Evolutionary conservation across 2,329 filamentous ascomycete genomes (phyloP).

Genomic region (Akanthomyces lecanii): DNA sequence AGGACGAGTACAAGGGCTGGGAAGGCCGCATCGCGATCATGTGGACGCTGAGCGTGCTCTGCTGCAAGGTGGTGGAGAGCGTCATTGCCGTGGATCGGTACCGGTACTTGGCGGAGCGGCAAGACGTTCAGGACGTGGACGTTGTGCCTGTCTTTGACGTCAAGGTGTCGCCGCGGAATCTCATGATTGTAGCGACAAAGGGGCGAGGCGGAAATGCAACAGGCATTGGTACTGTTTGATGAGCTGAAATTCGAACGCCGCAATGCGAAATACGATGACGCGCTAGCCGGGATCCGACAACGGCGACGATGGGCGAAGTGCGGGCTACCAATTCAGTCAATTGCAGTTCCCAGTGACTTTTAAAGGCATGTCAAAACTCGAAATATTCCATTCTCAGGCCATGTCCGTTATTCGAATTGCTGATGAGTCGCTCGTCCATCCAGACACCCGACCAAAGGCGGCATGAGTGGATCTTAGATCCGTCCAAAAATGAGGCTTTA

Average conservation of each 20-base stretch:
- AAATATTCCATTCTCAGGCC: too few relatives aligned
- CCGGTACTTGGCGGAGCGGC: conserved; percentile 26
- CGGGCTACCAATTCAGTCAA: neutral
- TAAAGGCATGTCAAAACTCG: too few relatives aligned
- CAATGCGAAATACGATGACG: neutral
- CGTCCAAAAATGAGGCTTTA: neutral
- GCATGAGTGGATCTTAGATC: neutral
- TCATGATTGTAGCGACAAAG: conserved; percentile 19
- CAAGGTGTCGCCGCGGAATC: conserved; percentile 25
- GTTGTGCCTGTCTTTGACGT: conserved; percentile 27
- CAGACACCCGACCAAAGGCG: too few relatives aligned
- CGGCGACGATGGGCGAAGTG: neutral
- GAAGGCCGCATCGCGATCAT: conserved; percentile 29
- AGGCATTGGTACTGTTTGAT: neutral
- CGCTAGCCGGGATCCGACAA: neutral
- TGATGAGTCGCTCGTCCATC: too few relatives aligned
- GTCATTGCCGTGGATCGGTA: conserved; percentile 30
- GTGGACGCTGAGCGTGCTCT: conserved; percentile 31
- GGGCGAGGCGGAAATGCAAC: neutral
- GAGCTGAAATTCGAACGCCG: neutral
- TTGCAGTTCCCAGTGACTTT: neutral
- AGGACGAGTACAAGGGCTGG: conserved; percentile 22
- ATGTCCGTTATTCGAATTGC: too few relatives aligned
- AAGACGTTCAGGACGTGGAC: conserved; percentile 22
- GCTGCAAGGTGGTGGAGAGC: conserved; percentile 32